Evolutionary conservation across 139 green algal genomes (phyloP).

Genomic region (Coelastrella sp.): DNA sequence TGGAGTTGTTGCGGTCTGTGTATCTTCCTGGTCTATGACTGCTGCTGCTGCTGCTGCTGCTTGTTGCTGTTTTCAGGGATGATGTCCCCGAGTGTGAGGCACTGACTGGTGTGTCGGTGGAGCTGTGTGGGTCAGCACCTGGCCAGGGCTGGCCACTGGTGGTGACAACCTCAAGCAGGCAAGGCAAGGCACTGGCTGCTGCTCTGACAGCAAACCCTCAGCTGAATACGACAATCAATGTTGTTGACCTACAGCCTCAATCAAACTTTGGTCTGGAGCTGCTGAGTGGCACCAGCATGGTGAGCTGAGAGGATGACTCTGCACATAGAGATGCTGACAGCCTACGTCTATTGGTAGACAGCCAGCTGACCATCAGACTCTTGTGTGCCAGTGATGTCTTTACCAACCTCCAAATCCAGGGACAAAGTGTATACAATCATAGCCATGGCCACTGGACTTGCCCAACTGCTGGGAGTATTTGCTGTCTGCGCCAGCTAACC

Average conservation of each 20-base stretch:
- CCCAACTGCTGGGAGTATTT: no score
- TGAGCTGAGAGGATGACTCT: no score
- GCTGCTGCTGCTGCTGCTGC: neutral
- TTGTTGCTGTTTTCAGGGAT: neutral
- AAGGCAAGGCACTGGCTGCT: neutral
- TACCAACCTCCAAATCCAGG: no score
- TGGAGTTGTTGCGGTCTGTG: no score
- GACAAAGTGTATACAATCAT: no score
- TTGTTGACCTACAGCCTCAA: neutral
- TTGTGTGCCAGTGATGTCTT: no score
- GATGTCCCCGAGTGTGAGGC: constrained; percentile 6
- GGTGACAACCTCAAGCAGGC: neutral
- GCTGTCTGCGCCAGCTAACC: no score
- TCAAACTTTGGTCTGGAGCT: neutral
- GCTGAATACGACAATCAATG: neutral
- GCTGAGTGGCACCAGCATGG: constrained; percentile 24
- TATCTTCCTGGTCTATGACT: neutral
- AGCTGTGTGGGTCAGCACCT: neutral
- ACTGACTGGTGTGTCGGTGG: constrained; percentile 3
- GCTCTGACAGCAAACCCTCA: neutral
- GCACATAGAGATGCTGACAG: no score
- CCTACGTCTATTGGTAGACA: no score
- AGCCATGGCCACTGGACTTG: no score
- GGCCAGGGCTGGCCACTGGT: neutral
- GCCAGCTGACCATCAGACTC: no score